Evolutionary conservation across 176 grass and related monocot genomes (phyloP), one percentile per base, ranked within the genome.

Genomic region (Carex parvula): DNA sequence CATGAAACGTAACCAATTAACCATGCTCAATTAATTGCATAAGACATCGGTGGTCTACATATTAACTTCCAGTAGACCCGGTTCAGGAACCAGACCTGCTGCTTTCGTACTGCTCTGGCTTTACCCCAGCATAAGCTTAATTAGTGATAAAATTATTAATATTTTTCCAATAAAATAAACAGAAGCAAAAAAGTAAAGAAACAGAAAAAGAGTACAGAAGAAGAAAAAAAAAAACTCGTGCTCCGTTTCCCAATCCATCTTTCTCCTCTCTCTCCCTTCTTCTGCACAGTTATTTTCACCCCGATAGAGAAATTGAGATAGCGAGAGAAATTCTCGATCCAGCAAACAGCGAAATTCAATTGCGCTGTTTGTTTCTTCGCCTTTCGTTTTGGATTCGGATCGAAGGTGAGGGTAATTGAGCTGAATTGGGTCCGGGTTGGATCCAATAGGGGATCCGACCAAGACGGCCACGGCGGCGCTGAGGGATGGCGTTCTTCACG

Each of bases 401-500:
- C 60, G 22, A 9, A 73, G 32, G 15, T 4, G 29, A 57, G 56
- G 39, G 26, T 79, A 48, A 54, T 66, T 60, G 58, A 67, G 81
- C 81, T 64, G 42, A 83, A 83, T 35, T 67, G 48, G 50, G 48
- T 79, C 33, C n/a, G 70, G 79, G 58, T 64, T 83, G 79, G 68
- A 64, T 79, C 79, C 42, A 70, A 61, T 79, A 24, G 84, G 56
- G 21, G 68, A 60, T 15, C 84, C 24, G n/a, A 11, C 60, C 3
- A 57, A 83, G 52, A 88, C 84, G 57, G 56, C 55, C 16, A 72
- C 81, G 69, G 81, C 81, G 67, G 85, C 58, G 82, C 83, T 78
- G 35, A 66, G 78, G 79, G 91, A 98, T 98, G 95, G 91, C 92
- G 89, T 90, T 98, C 30, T 98, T 98, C 84, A 92, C 90, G 84